Conservation (phyloP, 805 yeast genomes). For the Ogataea corticis region DNA sequence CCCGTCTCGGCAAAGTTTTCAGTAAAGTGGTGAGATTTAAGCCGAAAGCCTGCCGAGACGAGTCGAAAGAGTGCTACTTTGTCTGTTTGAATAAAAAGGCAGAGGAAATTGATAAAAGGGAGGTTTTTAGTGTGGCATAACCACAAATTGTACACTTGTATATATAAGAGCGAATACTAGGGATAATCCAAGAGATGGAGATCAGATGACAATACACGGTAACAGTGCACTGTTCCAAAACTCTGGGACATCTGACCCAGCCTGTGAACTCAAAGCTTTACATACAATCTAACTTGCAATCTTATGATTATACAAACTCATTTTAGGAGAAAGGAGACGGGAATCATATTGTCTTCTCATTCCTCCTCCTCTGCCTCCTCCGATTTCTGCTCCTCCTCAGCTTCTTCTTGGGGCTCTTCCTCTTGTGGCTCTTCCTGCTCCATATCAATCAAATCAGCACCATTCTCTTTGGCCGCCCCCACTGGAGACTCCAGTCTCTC, state of each 20-base stretch:
- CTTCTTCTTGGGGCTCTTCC: slow-evolving; percentile 21
- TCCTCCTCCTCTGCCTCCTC: neutral
- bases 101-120: slow-evolving; percentile 40
- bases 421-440: slow-evolving; percentile 25
- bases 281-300: too few relatives aligned
- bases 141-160: too few relatives aligned
- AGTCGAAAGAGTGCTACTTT: slow-evolving; percentile 81
- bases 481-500: slow-evolving; percentile 56
- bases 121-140: slow-evolving; percentile 38
- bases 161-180: too few relatives aligned
- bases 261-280: too few relatives aligned
- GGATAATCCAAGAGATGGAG: too few relatives aligned
- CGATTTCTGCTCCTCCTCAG: slow-evolving; percentile 11
- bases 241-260: too few relatives aligned
- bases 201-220: too few relatives aligned
- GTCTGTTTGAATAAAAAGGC: slow-evolving; percentile 58
- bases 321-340: neutral
- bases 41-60: slow-evolving; percentile 78
- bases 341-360: neutral
- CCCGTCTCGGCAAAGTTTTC: slow-evolving; percentile 59
- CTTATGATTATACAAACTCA: neutral
- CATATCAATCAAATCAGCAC: slow-evolving; percentile 30
- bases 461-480: slow-evolving; percentile 36
- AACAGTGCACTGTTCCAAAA: too few relatives aligned
- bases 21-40: slow-evolving; percentile 65